These are phyloP conservation scores for Boletus mariae DNA, from an alignment of 1,284 basidiomycete genomes.

Conservation along the genomic window DNA sequence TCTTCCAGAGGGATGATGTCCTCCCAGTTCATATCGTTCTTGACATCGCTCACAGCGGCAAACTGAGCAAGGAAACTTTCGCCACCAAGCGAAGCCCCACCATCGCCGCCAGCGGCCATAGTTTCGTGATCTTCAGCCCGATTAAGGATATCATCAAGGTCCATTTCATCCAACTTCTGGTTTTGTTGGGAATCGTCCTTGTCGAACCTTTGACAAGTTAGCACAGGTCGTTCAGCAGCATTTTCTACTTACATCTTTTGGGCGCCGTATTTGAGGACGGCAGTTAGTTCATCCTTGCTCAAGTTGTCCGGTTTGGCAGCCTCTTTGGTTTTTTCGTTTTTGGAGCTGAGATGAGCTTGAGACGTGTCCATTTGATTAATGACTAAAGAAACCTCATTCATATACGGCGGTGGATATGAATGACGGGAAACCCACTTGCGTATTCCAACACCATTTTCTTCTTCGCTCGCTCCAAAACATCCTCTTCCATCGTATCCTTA, in stretches of 20 bases:
- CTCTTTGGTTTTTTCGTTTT: conserved; percentile 64
- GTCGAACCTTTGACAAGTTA: conserved; percentile 70
- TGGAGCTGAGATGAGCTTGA: conserved; percentile 90
- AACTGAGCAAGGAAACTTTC: conserved; percentile 96
- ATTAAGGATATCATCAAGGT: conserved; percentile 96
- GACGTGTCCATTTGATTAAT: conserved; percentile 99
- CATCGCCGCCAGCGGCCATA: conserved; percentile 73
- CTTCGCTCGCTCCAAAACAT: conserved; percentile 96
- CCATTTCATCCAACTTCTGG: conserved; percentile 98
- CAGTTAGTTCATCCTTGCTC: conserved; percentile 95
- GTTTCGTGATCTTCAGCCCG: conserved; percentile 98
- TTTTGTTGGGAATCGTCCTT: conserved; percentile 91
- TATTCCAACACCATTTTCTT: conserved; percentile 99
- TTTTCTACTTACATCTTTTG: conserved; percentile 79
- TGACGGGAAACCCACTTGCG: conserved; percentile 70
- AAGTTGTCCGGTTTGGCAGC: conserved; percentile 81
- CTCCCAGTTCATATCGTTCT: conserved; percentile 98
- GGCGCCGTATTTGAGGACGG: conserved; percentile 99
- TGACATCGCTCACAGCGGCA: conserved; percentile 95
- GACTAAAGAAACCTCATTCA: conserved; percentile 48
- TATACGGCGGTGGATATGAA: conserved; percentile 8
- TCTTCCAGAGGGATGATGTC: conserved; percentile 97
- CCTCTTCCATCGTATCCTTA: conserved; percentile 99
- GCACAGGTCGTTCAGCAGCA: conserved; percentile 12
- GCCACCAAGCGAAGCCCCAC: conserved; percentile 87